phyloP scores from a whole-genome alignment of 805 yeast species.

The Yamadazyma kitorensis region DNA sequence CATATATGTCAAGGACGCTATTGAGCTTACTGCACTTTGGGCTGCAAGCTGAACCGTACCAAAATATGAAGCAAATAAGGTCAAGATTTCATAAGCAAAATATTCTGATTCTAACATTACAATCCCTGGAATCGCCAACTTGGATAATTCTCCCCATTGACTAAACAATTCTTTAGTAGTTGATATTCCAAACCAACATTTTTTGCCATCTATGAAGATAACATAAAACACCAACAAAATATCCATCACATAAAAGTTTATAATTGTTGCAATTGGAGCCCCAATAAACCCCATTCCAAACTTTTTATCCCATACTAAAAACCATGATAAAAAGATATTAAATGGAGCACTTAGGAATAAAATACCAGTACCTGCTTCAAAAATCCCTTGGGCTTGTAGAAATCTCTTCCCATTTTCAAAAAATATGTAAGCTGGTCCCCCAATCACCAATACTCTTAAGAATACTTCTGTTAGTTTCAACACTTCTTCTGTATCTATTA shows the following conservation, averaged over 20 bases:
- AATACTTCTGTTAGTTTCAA: conserved; percentile 31
- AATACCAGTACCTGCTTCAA: conserved; percentile 46
- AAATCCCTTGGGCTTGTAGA: conserved; percentile 46
- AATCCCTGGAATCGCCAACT: conserved; percentile 44
- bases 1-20: conserved; percentile 44
- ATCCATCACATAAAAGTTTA: conserved; percentile 43
- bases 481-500: conserved; percentile 34
- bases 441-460: conserved; percentile 32
- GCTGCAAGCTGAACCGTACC: conserved; percentile 52
- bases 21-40: conserved; percentile 48
- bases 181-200: conserved; percentile 66
- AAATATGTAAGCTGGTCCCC: conserved; percentile 44
- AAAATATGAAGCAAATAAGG: conserved; percentile 43
- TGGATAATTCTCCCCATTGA: conserved; percentile 35
- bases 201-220: conserved; percentile 54
- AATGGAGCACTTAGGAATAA: conserved; percentile 41
- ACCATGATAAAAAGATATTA: conserved; percentile 37
- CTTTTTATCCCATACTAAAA: conserved; percentile 40
- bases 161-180: conserved; percentile 33
- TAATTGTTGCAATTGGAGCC: conserved; percentile 41
- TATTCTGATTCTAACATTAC: conserved; percentile 46
- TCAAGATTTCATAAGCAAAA: conserved; percentile 46
- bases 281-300: conserved; percentile 42
- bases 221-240: conserved; percentile 35
- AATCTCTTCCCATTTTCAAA: conserved; percentile 42